These are phyloP conservation scores for Chlorella sp. DNA, from an alignment of 139 green algal species.

Conservation along the genomic window DNA sequence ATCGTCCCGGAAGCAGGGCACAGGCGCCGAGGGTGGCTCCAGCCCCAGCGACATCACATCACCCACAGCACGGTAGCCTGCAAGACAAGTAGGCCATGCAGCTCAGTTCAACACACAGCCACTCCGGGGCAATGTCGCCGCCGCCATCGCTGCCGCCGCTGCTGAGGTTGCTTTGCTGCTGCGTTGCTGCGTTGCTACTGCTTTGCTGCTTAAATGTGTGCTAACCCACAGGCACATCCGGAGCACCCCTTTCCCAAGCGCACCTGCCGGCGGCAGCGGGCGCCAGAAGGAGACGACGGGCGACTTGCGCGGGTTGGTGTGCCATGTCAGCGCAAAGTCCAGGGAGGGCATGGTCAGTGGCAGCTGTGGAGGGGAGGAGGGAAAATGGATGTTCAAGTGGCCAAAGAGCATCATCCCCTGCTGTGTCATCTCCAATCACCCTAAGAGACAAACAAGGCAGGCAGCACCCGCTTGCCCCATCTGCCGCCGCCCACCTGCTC, in stretches of 20 bases:
- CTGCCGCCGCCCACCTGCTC: not conserved
- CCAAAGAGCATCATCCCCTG: too few species aligned
- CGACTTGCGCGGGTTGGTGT: slow-evolving; percentile 52
- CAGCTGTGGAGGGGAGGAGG: slow-evolving; percentile 51
- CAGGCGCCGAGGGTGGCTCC: slow-evolving; percentile 71
- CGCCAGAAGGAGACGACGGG: slow-evolving; percentile 76
- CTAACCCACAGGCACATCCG: too few species aligned
- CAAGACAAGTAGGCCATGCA: not conserved
- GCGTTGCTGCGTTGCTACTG: too few species aligned
- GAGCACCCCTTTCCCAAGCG: too few species aligned
- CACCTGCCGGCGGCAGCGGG: slow-evolving; percentile 52
- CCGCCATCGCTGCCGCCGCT: not conserved
- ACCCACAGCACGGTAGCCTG: slow-evolving; percentile 74
- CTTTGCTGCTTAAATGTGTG: too few species aligned
- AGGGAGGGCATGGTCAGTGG: slow-evolving; percentile 61
- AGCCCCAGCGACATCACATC: slow-evolving; percentile 74
- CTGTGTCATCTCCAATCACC: too few species aligned
- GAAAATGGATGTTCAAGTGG: too few species aligned
- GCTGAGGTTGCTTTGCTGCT: too few species aligned
- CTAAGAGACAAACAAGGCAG: too few species aligned
- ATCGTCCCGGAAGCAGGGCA: slow-evolving; percentile 74
- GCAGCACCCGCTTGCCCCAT: too few species aligned
- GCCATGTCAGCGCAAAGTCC: slow-evolving; percentile 63
- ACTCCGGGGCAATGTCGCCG: too few species aligned
- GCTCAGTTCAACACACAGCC: too few species aligned